These are phyloP conservation scores for Ceratocystis eucalypticola DNA, from an alignment of 2,329 filamentous ascomycete species.

Conservation along the genomic window DNA sequence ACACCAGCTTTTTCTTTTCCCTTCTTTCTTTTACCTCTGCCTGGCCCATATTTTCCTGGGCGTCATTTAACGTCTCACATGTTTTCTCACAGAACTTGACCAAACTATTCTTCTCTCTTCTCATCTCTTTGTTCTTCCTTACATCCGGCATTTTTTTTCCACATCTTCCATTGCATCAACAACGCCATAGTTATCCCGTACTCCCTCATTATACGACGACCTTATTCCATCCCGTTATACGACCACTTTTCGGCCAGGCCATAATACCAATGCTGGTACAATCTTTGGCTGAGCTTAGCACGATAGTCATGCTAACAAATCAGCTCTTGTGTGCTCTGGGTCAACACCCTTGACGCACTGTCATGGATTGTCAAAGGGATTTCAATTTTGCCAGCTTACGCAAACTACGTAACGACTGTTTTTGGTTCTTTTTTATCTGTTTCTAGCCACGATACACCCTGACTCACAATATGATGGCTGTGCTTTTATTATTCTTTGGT, in stretches of 20 bases:
- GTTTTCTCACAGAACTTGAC: not conserved
- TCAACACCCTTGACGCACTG: not conserved
- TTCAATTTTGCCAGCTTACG: not conserved
- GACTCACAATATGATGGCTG: not conserved
- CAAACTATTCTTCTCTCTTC: not conserved
- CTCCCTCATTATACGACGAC: not conserved
- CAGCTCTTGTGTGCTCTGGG: not conserved
- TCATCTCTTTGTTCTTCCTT: not conserved
- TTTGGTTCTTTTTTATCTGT: not conserved
- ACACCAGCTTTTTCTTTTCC: slow-evolving; percentile 24
- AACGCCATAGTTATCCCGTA: not conserved
- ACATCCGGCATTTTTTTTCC: not conserved
- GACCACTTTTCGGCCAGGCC: not conserved
- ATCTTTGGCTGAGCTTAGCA: not conserved
- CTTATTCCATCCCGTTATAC: not conserved
- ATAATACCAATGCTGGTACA: not conserved
- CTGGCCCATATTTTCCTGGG: slow-evolving; percentile 9
- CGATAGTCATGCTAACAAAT: not conserved
- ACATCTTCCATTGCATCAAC: not conserved
- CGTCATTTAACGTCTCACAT: not conserved
- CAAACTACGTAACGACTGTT: not conserved
- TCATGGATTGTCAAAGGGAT: too few species aligned
- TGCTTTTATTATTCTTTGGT: not conserved
- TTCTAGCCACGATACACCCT: not conserved
- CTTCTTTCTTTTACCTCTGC: slow-evolving; percentile 20